Conservation (phyloP, 2,329 filamentous ascomycete species). For the Fusarium brevicatenulatum region DNA sequence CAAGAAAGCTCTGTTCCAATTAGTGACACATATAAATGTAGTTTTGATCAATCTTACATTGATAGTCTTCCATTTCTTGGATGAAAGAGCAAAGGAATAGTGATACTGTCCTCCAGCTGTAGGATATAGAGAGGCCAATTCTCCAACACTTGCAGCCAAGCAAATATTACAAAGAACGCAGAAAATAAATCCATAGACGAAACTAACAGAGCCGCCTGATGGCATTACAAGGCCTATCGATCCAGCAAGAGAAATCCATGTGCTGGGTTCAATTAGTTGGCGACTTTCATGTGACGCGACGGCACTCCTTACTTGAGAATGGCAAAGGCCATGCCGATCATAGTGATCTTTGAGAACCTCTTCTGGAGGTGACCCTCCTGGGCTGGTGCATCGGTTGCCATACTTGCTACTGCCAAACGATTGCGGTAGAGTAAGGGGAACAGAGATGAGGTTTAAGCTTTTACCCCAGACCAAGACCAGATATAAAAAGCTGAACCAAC, state of each 20-base stretch:
- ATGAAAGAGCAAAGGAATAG: slow-evolving; percentile 54
- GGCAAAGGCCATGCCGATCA: slow-evolving; percentile 53
- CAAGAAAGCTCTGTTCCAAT: slow-evolving; percentile 52
- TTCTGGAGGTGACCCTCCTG: slow-evolving; percentile 37
- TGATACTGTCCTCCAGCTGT: slow-evolving; percentile 53
- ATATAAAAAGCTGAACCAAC: not conserved
- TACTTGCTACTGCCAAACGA: not conserved
- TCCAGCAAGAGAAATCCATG: slow-evolving; percentile 53
- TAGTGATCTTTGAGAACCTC: slow-evolving; percentile 39
- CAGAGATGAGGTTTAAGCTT: not conserved
- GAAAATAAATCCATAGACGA: slow-evolving; percentile 52
- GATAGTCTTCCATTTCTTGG: slow-evolving; percentile 51
- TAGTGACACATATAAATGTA: not conserved
- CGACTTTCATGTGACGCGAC: not conserved
- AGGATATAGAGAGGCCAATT: slow-evolving; percentile 36
- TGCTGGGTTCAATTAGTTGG: slow-evolving; percentile 35
- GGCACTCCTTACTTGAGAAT: slow-evolving; percentile 51
- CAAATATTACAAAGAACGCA: slow-evolving; percentile 37
- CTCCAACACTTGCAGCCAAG: slow-evolving; percentile 32
- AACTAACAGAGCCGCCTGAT: slow-evolving; percentile 54
- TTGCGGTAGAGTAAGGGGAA: not conserved
- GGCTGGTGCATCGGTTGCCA: slow-evolving; percentile 4
- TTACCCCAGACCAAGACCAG: not conserved
- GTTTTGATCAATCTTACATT: slow-evolving; percentile 41
- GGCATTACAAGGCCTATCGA: slow-evolving; percentile 56